Base-by-base conservation (phyloP, 2,329 filamentous ascomycete genomes). In the Pseudogymnoascus sp. region DNA sequence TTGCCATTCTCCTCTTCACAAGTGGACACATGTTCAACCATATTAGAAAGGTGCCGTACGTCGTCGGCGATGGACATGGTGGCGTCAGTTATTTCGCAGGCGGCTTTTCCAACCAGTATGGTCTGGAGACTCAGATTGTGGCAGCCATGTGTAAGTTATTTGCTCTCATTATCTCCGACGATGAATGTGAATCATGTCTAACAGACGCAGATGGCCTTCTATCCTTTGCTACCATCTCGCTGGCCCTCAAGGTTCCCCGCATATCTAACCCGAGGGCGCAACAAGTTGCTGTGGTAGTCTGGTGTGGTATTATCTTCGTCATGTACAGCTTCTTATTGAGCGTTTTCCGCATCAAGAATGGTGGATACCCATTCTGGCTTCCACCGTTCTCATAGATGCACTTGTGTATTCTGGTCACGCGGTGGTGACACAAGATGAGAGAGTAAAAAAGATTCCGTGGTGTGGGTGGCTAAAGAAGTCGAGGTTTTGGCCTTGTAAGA, bases 1-100 rank as follows among this genome's bases (percentile, higher is more conserved):
- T 97, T 69, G 81, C 86, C 12, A 92, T 99, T 65, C 82, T 99
- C 41, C 80, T 97, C 62, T 99, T 97, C 77, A 97, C 89, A 53
- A 94, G 89, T 68, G 95, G 94, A 38, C 92, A 97, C 76, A 99
- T 99, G 95, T 99, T 95, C 82, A 99, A 97, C 75, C 92, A 97
- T 72, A 99, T 99, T 71, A 85, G 95, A 68, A 93, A 94, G 74
- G 90, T 95, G 2, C 94, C 94, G 2, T 99, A 99, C 69, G 91
- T 97, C 33, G 81, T 86, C 41, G 89, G 88, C 41, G 86, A 97
- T 72, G 90, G 91, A 37, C 85, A 83, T 60, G 94, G 94, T 15
- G 91, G 91, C 4, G 84, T 99, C 64, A 89, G 77, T 71, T 97
- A 97, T 74, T 94, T 99, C 74, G 90, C 93, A 3, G 82, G 82